Percentiles rank a stretch among this genome's conserved stretches.
phyloP scores from a whole-genome alignment of 1,284 basidiomycete genomes.

The Dichomitus squalens region DNA sequence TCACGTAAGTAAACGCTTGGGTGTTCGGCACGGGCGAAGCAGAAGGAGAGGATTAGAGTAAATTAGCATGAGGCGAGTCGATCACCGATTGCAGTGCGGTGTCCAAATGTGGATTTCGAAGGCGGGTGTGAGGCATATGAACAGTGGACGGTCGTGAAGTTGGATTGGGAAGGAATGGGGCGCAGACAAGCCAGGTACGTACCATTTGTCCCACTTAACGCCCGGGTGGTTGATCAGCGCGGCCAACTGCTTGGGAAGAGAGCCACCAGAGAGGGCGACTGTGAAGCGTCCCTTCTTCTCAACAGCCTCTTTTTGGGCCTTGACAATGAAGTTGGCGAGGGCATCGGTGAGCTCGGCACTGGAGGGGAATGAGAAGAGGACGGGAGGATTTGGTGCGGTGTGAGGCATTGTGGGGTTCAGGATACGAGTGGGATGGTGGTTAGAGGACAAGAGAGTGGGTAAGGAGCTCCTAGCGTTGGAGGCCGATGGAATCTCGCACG shows the following conservation, averaged over 20 bases:
- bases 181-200: slow-evolving; percentile 29
- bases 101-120: not conserved
- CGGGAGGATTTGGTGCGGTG: slow-evolving; percentile 59
- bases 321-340: slow-evolving; percentile 84
- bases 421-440: not conserved
- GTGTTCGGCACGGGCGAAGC: not conserved
- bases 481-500: not conserved
- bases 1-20: not conserved
- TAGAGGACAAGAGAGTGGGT: not conserved
- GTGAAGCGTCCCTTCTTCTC: slow-evolving; percentile 89
- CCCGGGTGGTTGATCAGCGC: slow-evolving; percentile 74
- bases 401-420: slow-evolving; percentile 6
- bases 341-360: slow-evolving; percentile 56
- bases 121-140: not conserved
- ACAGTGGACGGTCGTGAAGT: not conserved
- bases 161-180: not conserved
- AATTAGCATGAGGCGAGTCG: not conserved
- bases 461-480: no score
- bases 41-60: slow-evolving; percentile 5
- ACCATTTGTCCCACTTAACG: slow-evolving; percentile 97
- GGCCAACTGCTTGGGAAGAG: slow-evolving; percentile 83
- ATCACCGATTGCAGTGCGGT: not conserved
- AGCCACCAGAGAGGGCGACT: slow-evolving; percentile 92
- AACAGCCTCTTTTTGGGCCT: slow-evolving; percentile 89
- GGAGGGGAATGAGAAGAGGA: slow-evolving; percentile 76